Conservation (phyloP, 345 rosid genomes). For the Eucalyptus erythrocorys region DNA sequence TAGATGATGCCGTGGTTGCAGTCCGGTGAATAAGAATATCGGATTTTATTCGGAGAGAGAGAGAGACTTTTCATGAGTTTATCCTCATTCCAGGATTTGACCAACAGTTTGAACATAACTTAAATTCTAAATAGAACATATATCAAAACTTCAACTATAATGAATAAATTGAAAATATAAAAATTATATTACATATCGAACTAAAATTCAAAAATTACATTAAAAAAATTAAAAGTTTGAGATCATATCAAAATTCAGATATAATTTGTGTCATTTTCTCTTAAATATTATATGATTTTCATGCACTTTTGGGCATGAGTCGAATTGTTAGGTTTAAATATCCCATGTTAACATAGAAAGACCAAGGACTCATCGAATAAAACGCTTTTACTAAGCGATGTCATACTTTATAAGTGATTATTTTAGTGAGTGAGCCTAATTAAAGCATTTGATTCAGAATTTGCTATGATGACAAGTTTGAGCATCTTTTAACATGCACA, state of each 20-base stretch:
- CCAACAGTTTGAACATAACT: too few relatives aligned
- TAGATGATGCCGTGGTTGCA: neutral
- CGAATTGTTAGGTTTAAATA: neutral
- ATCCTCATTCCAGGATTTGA: neutral
- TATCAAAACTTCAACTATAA: too few relatives aligned
- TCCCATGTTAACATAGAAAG: neutral
- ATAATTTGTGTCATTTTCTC: too few relatives aligned
- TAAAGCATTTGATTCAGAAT: neutral
- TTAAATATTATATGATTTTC: neutral
- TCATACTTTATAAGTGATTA: neutral
- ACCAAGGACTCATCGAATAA: accelerated
- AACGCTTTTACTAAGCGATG: neutral
- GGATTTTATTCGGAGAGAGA: neutral
- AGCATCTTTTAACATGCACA: neutral
- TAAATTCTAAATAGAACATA: too few relatives aligned
- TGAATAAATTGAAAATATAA: accelerated
- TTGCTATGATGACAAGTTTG: neutral
- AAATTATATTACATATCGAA: accelerated
- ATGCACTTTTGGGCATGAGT: neutral
- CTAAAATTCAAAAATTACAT: accelerated
- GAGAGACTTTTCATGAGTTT: neutral
- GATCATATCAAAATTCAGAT: accelerated
- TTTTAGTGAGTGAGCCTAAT: neutral
- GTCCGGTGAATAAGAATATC: neutral
- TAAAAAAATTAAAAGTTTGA: too few relatives aligned